phyloP scores from a whole-genome alignment of 176 grass and related monocot species.

The Oryza punctata region DNA sequence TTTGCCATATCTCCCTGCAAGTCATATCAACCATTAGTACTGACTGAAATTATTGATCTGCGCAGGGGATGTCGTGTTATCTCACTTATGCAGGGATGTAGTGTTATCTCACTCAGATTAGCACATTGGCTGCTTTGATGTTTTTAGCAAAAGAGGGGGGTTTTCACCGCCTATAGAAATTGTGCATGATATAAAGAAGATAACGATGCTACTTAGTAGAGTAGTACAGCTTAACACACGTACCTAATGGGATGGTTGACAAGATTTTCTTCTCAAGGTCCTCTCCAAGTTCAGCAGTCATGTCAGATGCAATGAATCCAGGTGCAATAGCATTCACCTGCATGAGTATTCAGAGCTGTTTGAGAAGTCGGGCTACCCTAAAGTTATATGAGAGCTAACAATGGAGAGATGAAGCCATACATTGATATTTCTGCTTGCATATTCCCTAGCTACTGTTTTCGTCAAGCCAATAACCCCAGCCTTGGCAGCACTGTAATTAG shows the following conservation, averaged over 20 bases:
- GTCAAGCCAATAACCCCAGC: constrained; percentile 97
- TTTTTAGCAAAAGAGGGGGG: no score
- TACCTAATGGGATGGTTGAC: constrained; percentile 87
- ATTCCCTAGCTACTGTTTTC: constrained; percentile 94
- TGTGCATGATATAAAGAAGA: neutral
- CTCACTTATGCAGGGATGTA: neutral
- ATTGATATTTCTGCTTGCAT: constrained; percentile 97
- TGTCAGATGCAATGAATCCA: constrained; percentile 94
- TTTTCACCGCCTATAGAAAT: no score
- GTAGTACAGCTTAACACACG: neutral
- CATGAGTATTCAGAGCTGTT: constrained; percentile 38
- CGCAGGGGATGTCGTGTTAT: neutral
- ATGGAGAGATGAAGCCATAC: constrained; percentile 41
- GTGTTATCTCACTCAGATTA: neutral
- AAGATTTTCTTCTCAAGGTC: constrained; percentile 94
- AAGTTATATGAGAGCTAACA: neutral
- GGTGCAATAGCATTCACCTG: constrained; percentile 97
- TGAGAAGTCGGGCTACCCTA: neutral
- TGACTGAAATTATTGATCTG: neutral
- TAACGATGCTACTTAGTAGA: neutral
- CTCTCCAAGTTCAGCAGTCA: constrained; percentile 85
- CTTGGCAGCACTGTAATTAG: constrained; percentile 95
- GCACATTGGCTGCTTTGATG: neutral
- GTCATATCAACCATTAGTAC: constrained; percentile 19
- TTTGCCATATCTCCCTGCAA: constrained; percentile 79